Conservation (phyloP, 1,284 basidiomycete species). For the Erythrobasidium hasegawianum region DNA sequence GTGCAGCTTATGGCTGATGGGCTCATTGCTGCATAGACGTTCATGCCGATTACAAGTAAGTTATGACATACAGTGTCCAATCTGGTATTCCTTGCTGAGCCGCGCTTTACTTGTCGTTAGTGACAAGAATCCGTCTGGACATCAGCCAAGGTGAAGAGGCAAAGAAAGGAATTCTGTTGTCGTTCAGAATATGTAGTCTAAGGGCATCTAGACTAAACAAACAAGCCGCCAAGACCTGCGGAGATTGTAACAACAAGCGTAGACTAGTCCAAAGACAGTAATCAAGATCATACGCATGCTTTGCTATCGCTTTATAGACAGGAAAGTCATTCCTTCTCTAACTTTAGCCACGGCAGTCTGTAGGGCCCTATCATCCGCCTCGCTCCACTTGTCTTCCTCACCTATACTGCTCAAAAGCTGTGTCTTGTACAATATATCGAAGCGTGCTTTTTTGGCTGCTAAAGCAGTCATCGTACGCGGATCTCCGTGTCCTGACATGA, state of each 20-base stretch:
- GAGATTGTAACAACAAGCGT: no score
- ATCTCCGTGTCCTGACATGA: slow-evolving; percentile 82
- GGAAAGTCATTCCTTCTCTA: slow-evolving; percentile 33
- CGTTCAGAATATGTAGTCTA: neutral
- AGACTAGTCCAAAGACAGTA: no score
- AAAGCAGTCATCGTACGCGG: slow-evolving; percentile 71
- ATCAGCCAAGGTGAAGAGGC: slow-evolving; percentile 2
- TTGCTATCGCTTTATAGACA: slow-evolving; percentile 21
- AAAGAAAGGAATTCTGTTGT: no score
- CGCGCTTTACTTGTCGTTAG: neutral
- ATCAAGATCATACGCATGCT: no score
- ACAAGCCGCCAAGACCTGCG: no score
- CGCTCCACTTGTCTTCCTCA: slow-evolving; percentile 63
- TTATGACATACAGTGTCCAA: no score
- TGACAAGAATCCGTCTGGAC: slow-evolving; percentile 21
- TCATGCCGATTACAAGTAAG: slow-evolving; percentile 31
- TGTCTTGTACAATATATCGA: slow-evolving; percentile 65
- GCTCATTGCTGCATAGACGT: no score
- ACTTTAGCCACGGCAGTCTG: slow-evolving; percentile 5
- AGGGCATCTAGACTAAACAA: no score
- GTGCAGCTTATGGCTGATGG: no score
- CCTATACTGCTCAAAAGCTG: slow-evolving; percentile 47
- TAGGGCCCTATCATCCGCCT: slow-evolving; percentile 60
- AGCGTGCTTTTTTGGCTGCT: slow-evolving; percentile 63
- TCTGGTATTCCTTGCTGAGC: no score